phyloP scores from a whole-genome alignment of 345 rosid species.

The Nephelium lappaceum region DNA sequence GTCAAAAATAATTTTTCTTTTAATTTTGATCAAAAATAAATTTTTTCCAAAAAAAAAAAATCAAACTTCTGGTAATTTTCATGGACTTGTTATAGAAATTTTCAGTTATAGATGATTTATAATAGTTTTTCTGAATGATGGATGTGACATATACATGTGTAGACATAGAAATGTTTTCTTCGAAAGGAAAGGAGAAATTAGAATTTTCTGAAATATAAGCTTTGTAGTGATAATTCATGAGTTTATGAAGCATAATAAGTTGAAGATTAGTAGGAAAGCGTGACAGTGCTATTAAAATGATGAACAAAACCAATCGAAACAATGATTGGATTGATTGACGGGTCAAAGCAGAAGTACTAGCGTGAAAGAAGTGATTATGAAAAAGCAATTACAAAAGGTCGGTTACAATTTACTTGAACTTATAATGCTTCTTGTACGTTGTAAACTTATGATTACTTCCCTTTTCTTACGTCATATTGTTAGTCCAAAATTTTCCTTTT shows the following conservation, averaged over 20 bases:
- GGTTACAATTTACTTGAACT: not conserved
- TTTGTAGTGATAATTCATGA: not conserved
- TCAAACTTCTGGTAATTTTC: not conserved
- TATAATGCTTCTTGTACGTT: not conserved
- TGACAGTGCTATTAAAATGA: not conserved
- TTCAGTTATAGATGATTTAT: too few relatives aligned
- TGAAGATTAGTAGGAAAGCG: not conserved
- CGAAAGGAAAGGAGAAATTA: too few relatives aligned
- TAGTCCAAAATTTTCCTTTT: not conserved
- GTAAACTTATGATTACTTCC: not conserved
- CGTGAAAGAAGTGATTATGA: conserved; percentile 15
- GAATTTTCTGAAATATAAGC: not conserved
- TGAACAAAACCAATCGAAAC: not conserved
- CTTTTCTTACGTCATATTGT: not conserved
- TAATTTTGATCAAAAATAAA: too few relatives aligned
- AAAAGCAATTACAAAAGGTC: not conserved
- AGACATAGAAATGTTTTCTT: too few relatives aligned
- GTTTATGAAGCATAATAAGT: not conserved
- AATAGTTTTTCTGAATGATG: too few relatives aligned
- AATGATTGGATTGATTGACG: conserved; percentile 5
- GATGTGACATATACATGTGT: too few relatives aligned
- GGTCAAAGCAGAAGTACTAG: not conserved
- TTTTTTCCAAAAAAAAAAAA: not conserved
- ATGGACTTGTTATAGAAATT: not conserved
- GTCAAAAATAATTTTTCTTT: too few relatives aligned